Conservation (phyloP, 75 land plant genomes). For the Cunninghamia lanceolata region DNA sequence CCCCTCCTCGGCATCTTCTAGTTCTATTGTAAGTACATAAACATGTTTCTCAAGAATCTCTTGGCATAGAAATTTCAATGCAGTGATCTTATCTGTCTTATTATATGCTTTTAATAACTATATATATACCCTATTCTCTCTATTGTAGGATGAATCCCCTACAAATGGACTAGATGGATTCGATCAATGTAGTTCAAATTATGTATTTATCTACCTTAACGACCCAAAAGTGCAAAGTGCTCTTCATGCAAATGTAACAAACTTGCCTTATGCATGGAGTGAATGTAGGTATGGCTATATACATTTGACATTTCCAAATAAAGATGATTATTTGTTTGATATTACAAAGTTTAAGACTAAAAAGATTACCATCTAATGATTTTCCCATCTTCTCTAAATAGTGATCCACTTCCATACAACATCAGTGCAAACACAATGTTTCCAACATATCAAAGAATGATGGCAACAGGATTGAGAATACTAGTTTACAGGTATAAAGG, state of each 20-base stretch:
- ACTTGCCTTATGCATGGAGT: constrained; percentile 60
- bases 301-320: neutral
- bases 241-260: constrained; percentile 83
- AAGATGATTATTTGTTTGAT: neutral
- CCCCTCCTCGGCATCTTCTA: too few species aligned
- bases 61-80: too few species aligned
- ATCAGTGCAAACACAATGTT: neutral
- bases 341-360: neutral
- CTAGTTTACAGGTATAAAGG: neutral
- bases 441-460: neutral
- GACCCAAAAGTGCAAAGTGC: constrained; percentile 82
- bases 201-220: constrained; percentile 65
- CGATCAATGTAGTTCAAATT: constrained; percentile 61
- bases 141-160: neutral
- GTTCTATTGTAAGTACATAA: neutral
- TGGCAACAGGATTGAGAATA: neutral
- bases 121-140: neutral
- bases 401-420: neutral
- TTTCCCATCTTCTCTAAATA: neutral
- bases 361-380: neutral
- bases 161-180: constrained; percentile 28
- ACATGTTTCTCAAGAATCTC: too few species aligned
- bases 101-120: neutral
- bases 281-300: constrained; percentile 73
- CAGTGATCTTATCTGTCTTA: neutral